Percentiles rank a stretch among this genome's conserved stretches.
These are phyloP conservation scores for Quercus bicolor DNA, from an alignment of 306 rosid species.

Conservation along the genomic window DNA sequence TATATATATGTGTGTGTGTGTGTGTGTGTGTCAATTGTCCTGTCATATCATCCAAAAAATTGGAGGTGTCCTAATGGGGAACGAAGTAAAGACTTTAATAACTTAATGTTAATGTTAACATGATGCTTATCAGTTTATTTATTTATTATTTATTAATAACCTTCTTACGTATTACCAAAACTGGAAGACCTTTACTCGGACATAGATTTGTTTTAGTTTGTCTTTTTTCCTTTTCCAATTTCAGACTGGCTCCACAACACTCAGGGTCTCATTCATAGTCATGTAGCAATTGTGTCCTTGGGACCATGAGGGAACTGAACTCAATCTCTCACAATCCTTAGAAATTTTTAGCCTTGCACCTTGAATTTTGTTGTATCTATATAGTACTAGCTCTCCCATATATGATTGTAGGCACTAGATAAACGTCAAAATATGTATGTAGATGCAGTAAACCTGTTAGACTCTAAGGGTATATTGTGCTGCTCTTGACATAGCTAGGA, in stretches of 20 bases:
- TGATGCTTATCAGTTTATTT: neutral
- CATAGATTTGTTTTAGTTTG: no score
- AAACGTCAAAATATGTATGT: neutral
- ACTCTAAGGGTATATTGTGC: neutral
- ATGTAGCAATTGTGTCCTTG: neutral
- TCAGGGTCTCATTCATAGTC: neutral
- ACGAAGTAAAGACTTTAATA: no score
- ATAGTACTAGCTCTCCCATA: neutral
- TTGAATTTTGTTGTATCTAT: neutral
- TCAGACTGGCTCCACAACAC: neutral
- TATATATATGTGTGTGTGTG: no score
- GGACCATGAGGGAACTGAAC: neutral
- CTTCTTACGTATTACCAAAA: neutral
- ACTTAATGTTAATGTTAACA: no score
- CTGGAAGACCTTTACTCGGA: neutral
- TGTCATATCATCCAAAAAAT: no score
- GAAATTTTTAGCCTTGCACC: neutral
- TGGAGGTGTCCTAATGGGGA: no score
- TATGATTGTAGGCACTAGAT: neutral
- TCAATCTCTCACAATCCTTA: neutral
- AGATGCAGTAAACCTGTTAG: neutral
- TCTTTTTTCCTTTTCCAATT: neutral
- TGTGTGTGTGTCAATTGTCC: no score
- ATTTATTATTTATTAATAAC: no score
- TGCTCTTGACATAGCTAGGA: neutral